Conservation (phyloP, 345 rosid genomes). For the Camelina laxa region DNA sequence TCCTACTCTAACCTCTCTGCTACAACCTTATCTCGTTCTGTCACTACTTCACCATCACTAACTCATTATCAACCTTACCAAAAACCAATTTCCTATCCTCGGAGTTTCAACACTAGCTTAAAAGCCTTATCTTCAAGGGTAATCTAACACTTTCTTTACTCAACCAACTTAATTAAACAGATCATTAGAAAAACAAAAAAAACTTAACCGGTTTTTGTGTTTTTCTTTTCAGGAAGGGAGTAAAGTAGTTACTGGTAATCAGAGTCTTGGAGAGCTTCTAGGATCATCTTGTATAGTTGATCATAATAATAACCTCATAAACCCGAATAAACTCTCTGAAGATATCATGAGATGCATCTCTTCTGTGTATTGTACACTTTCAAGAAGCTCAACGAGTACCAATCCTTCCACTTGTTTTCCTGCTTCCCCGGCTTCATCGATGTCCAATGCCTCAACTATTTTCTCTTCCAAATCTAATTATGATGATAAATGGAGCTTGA, state of each 20-base stretch:
- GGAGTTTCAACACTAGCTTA: constrained; percentile 46
- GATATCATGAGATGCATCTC: constrained; percentile 81
- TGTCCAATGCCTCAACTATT: constrained; percentile 70
- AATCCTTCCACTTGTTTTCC: constrained; percentile 40
- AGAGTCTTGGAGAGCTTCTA: constrained; percentile 81
- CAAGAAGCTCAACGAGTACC: constrained; percentile 41
- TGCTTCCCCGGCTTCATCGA: constrained; percentile 69
- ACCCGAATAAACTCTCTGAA: constrained; percentile 75
- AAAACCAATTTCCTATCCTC: constrained; percentile 47
- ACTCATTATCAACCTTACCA: constrained; percentile 47
- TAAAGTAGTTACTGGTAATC: constrained; percentile 52
- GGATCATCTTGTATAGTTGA: constrained; percentile 50
- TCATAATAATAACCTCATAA: constrained; percentile 31
- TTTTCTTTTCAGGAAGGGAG: constrained; percentile 48
- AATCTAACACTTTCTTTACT: too few relatives aligned
- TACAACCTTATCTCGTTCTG: constrained; percentile 38
- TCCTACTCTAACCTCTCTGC: constrained; percentile 42
- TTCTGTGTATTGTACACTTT: constrained; percentile 77
- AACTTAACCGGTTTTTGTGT: not conserved
- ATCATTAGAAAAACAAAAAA: not conserved
- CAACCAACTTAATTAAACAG: not conserved
- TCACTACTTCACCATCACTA: constrained; percentile 39
- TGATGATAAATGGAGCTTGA: constrained; percentile 65
- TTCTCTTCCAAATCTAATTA: constrained; percentile 66
- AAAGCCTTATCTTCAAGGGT: constrained; percentile 57